Percentiles rank a stretch among this genome's conserved stretches.
Evolutionary conservation across 1,284 basidiomycete species (phyloP).

Genomic region (Neonothopanus nambi): DNA sequence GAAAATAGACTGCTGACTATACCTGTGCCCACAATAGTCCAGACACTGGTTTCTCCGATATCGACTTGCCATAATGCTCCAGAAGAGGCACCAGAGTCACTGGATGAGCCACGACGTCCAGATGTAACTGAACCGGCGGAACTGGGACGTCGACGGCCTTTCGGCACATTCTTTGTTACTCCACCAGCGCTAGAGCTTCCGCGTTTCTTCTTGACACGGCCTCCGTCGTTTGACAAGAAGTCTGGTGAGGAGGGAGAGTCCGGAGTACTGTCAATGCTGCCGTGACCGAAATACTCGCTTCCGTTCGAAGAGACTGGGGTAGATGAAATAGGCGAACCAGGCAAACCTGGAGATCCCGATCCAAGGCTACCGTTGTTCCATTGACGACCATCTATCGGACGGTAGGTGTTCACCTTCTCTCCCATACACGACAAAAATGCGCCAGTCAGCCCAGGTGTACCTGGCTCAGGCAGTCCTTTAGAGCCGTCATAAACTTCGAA

Average conservation of each 20-base stretch:
- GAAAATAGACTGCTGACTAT: constrained; percentile 26
- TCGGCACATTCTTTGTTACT: constrained; percentile 56
- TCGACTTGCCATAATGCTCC: constrained; percentile 86
- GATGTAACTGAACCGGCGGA: constrained; percentile 74
- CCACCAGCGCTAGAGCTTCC: constrained; percentile 73
- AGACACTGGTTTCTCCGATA: constrained; percentile 87
- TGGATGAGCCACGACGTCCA: constrained; percentile 59
- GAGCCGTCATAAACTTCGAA: constrained; percentile 82
- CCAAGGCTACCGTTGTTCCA: constrained; percentile 56
- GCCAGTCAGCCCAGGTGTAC: constrained; percentile 72
- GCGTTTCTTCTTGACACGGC: constrained; percentile 79
- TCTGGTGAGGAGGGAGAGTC: constrained; percentile 69
- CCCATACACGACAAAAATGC: constrained; percentile 86
- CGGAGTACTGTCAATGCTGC: constrained; percentile 58
- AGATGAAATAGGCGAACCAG: constrained; percentile 66
- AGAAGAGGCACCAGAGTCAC: constrained; percentile 67
- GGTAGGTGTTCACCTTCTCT: constrained; percentile 86
- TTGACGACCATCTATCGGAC: constrained; percentile 78
- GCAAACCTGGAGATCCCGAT: constrained; percentile 66
- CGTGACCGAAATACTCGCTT: constrained; percentile 65
- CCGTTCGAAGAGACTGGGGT: constrained; percentile 59
- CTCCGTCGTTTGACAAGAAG: constrained; percentile 76
- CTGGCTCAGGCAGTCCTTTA: constrained; percentile 68
- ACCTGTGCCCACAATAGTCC: constrained; percentile 93
- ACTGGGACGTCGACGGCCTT: constrained; percentile 68